A percentile compares a stretch with the other conserved stretches of the same genome.
These are phyloP conservation scores for Chrysanthemum lavandulifolium DNA, from an alignment of 129 eudicot species.

Conservation along the genomic window DNA sequence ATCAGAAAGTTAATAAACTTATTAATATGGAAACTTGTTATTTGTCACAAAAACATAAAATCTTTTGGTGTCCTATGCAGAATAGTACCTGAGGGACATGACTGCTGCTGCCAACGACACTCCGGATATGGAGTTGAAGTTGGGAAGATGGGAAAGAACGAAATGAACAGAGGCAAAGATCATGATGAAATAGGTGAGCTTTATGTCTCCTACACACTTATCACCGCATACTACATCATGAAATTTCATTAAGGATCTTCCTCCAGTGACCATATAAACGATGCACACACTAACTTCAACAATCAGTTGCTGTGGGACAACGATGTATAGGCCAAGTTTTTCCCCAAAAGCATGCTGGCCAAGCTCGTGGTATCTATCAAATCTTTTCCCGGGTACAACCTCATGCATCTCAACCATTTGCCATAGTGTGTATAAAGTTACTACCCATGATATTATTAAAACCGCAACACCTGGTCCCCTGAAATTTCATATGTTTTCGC, in stretches of 20 bases:
- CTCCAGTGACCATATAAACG: conserved; percentile 68
- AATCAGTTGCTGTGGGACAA: conserved; percentile 54
- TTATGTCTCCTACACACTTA: conserved; percentile 36
- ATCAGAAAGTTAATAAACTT: too few species aligned
- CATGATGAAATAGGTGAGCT: conserved; percentile 59
- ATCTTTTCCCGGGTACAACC: conserved; percentile 55
- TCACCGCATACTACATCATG: conserved; percentile 33
- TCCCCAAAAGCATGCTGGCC: conserved; percentile 62
- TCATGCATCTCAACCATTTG: conserved; percentile 73
- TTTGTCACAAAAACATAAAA: too few species aligned
- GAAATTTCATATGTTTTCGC: conserved; percentile 7
- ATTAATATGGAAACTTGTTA: too few species aligned
- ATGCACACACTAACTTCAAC: conserved; percentile 47
- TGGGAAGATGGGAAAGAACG: conserved; percentile 70
- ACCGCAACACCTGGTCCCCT: conserved; percentile 63
- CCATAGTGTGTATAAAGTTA: conserved; percentile 54
- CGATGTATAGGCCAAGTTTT: conserved; percentile 52
- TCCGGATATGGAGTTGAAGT: conserved; percentile 54
- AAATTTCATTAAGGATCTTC: conserved; percentile 39
- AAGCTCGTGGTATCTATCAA: conserved; percentile 56
- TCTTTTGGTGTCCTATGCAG: too few species aligned
- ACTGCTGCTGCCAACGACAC: conserved; percentile 65
- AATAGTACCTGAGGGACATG: conserved; percentile 56
- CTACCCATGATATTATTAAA: conserved; percentile 47
- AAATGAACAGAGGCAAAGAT: conserved; percentile 68